Conservation (phyloP, 176 grass and related monocot genomes). For the Ensete ventricosum region DNA sequence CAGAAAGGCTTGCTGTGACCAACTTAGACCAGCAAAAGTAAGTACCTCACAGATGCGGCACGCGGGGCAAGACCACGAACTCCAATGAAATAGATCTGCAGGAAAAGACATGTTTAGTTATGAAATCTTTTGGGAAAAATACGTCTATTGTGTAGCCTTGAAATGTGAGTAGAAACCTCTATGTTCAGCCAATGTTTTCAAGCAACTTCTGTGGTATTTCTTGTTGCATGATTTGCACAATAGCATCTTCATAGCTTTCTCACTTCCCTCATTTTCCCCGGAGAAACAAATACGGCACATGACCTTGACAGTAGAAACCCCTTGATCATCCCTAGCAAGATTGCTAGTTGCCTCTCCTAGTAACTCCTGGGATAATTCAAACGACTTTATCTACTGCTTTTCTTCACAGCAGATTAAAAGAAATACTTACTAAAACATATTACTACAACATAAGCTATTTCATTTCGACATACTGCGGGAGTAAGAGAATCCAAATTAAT, state of each 20-base stretch:
- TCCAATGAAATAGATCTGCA: constrained; percentile 93
- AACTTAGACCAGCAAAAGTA: constrained; percentile 7
- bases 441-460: background rate
- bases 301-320: constrained; percentile 64
- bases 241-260: constrained; percentile 86
- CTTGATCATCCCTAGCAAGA: constrained; percentile 38
- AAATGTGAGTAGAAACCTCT: constrained; percentile 40
- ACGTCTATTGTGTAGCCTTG: background rate
- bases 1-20: background rate
- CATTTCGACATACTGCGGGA: no score
- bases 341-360: constrained; percentile 37
- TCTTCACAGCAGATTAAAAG: background rate
- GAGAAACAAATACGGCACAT: constrained; percentile 85
- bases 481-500: background rate
- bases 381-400: background rate
- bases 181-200: constrained; percentile 86
- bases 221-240: constrained; percentile 87
- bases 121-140: constrained; percentile 9
- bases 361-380: constrained; percentile 26
- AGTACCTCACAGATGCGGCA: constrained; percentile 87
- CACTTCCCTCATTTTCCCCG: constrained; percentile 81
- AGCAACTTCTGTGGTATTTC: constrained; percentile 81
- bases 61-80: constrained; percentile 69
- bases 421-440: background rate
- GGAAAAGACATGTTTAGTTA: constrained; percentile 15